Percentiles rank a stretch among this genome's conserved stretches.
Conservation (phyloP, 2,329 filamentous ascomycete genomes). For the Diplodia seriata region DNA sequence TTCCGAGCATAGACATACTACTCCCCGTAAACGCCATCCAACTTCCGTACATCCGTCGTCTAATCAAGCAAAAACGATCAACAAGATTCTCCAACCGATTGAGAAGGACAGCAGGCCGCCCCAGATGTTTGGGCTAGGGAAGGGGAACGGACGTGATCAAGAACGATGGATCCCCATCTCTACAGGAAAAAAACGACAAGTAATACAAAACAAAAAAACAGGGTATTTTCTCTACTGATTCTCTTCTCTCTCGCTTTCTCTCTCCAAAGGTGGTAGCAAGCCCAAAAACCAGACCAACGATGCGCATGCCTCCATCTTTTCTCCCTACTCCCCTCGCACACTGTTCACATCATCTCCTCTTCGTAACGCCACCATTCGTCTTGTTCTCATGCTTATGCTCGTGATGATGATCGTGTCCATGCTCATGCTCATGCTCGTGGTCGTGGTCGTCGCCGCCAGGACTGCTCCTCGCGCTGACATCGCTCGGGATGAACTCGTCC, state of each 20-base stretch:
- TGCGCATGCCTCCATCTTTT: background rate
- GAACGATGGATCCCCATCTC: background rate
- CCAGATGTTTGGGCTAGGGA: too few relatives aligned
- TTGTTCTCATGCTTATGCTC: slow-evolving; percentile 36
- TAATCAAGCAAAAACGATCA: background rate
- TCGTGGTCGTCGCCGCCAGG: slow-evolving; percentile 43
- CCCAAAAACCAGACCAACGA: background rate
- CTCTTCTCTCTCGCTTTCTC: background rate
- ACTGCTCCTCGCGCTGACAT: slow-evolving; percentile 41
- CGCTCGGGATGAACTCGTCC: slow-evolving; percentile 67
- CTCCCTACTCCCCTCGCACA: background rate
- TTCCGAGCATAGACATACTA: too few relatives aligned
- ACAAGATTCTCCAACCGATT: background rate
- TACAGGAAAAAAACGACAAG: background rate
- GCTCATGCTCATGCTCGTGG: slow-evolving; percentile 38
- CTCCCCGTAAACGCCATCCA: background rate
- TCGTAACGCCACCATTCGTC: slow-evolving; percentile 34
- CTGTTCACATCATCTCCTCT: slow-evolving; percentile 24
- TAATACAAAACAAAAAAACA: background rate
- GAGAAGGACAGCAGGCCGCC: background rate
- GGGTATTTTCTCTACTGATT: background rate
- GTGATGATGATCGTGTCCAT: slow-evolving; percentile 42
- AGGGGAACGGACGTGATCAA: background rate
- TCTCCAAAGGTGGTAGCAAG: background rate
- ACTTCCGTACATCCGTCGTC: background rate